Base-by-base conservation (phyloP, 352 stramenopile species). In the Phytopythium helicoides region DNA sequence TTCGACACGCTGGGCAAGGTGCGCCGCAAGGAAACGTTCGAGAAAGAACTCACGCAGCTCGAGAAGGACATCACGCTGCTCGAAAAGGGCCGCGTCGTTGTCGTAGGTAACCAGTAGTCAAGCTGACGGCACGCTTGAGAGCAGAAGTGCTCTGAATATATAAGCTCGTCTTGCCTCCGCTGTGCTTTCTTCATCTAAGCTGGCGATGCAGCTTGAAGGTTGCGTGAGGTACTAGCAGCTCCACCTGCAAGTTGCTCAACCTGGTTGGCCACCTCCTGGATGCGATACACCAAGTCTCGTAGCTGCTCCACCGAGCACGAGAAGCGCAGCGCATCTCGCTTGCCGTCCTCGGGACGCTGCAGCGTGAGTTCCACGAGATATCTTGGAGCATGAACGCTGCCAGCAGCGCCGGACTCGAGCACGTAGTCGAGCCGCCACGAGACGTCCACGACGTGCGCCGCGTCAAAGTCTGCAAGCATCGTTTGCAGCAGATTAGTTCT, bases 1-100 rank as follows among this genome's bases (percentile, higher is more conserved):
- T 92, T 98, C 42, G 92, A 98, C 63, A 97, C 87, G 33, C 69
- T 95, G 1, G 89, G 92, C 51, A 95, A 98, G 60, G 89, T 97
- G 34, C 81, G 87, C 41, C 81, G 87, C 76, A 98, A 98, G 77
- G 89, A 97, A 66, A 85, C 76, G 11, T 89, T 97, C 54, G 93
- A 98, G 64, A 87, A 81, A 35, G 87, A 96, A 66, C 71, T 98
- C 21, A 87, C 89, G 45, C 81, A 95, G 65, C 66, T 98, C 9
- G 93, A 98, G 56, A 89, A 92, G 48, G 89, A 97, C 67, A 97
- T 98, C 57, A 68, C 94, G 58, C 64, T 87, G 26, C 74, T 98
- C 3, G 68, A 82, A 38, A 89, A 89, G 42, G 77, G 84, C 12
- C 73, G 76, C 45, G 77, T 95, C 45, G 76, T 81, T 14, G 56